Evolutionary conservation across 192 early-diverging fungal genomes (phyloP), one percentile per base, ranked within the genome.

Genomic region (Linderina pennispora): DNA sequence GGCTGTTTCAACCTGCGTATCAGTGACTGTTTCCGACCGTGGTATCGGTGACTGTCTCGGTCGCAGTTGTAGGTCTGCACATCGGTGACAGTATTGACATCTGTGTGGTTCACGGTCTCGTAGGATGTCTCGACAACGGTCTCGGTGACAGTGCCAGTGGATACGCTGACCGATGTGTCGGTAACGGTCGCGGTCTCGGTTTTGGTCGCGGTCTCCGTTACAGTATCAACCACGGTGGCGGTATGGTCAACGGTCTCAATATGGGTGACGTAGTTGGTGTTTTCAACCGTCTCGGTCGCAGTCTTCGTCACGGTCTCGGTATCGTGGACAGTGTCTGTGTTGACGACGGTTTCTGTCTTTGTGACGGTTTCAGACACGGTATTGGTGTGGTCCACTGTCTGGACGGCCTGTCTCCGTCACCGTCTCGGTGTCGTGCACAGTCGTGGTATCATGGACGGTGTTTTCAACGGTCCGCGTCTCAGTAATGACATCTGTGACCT

Each of bases 301-400:
- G 59, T 62, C 0, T 45, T 52, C 2, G 49, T 52, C 23, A 42
- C 52, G 13, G 53, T 56, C 21, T 42, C 15, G 21, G 59, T 62
- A 1, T 45, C 51, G 2, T 46, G 48, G 21, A 52, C 43, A n/a
- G 34, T 21, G 9, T 51, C 19, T 15, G 56, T 59, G 7, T 51
- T 17, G 15, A 33, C 14, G 13, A 51, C 53, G 8, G 61, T 64
- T 11, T 22, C 22, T 8, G 61, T 43, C 33, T 40, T 53, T 14
- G 48, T 51, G 9, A 46, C 43, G 1, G 28, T 31, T 31, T 31
- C 6, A 31, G 11, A 8, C 6, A 8, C 11, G 28, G 28, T 31
- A 11, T 8, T 31, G 28, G 28, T 31, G 28, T 31, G 28, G 28
- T 31, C 28, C 6, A 31, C 28, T 5, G 28, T 31, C 28, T n/a